Evolutionary conservation across 2,329 filamentous ascomycete genomes (phyloP), one percentile per base, ranked within the genome.

Genomic region (Trichoderma aggressivum): DNA sequence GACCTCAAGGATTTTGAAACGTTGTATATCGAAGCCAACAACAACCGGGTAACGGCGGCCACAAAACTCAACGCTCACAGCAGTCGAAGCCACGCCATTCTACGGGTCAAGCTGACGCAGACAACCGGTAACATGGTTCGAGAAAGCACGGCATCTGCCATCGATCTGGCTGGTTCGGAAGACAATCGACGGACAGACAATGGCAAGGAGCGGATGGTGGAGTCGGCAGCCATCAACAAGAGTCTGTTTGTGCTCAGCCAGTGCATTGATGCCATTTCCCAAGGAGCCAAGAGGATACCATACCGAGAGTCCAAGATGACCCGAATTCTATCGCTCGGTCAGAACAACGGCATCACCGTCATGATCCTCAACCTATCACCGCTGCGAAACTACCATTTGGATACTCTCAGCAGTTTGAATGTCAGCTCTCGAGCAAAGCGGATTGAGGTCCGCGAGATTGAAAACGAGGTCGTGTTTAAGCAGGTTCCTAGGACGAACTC

Each of bases 291-390:
- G 76, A 89, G 95, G 39, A 95, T 98, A 77, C 95, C 96, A 0
- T 98, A 97, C 80, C 88, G 95, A 70, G 95, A 98, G 79, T 96
- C 92, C 68, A 98, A 98, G 84, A 98, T 98, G 95, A 98, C 96
- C 1, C 89, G 95, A 60, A 98, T 98, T 70, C 82, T 98, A 30
- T 95, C 92, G 0, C 83, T 98, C 10, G 95, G 95, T 3, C 95
- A 98, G 82, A 98, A 98, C 82, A 94, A 97, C 74, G 95, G 96
- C 64, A 89, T 97, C 75, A 98, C 94, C 0, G 88, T 98, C 78
- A 98, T 98, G 96, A 96, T 98, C 71, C 86, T 98, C 47, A 98
- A 98, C 78, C 87, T 98, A 3, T 93, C 95, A 0, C 94, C 96
- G 0, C 87, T 97, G n/a, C 90, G 93, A 73, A 94, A 93, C 75